phyloP scores from a whole-genome alignment of 345 rosid species.

The Salix brachista region DNA sequence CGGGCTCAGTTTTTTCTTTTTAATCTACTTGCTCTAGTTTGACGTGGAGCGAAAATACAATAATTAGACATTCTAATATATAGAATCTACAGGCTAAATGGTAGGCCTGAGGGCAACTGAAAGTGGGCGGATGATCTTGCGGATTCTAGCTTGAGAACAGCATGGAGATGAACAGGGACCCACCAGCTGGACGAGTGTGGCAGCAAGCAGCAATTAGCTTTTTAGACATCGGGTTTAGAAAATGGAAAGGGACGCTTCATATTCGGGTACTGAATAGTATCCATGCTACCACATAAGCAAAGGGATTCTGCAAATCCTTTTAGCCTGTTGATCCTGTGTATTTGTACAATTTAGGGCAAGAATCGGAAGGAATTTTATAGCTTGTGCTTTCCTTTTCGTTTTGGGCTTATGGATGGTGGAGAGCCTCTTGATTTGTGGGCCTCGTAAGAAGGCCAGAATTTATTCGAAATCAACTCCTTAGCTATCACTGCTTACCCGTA shows the following conservation, averaged over 20 bases:
- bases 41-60: not conserved
- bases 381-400: slow-evolving; percentile 11
- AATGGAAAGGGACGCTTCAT: slow-evolving; percentile 17
- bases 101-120: not conserved
- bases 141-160: not conserved
- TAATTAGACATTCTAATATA: not conserved
- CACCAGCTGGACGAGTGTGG: not conserved
- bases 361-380: not conserved
- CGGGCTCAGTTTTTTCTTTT: not conserved
- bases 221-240: slow-evolving; percentile 8
- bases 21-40: not conserved
- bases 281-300: not conserved
- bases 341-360: not conserved
- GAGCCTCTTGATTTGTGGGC: not conserved
- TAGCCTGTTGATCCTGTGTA: slow-evolving; percentile 5
- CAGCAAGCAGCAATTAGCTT: slow-evolving; percentile 15
- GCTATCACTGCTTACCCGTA: not conserved
- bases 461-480: not conserved
- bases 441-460: not conserved
- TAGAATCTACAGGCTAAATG: not conserved
- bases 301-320: slow-evolving; percentile 8
- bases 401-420: slow-evolving; percentile 1
- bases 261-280: not conserved
- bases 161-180: slow-evolving; percentile 16
- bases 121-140: slow-evolving; percentile 14